phyloP scores from a whole-genome alignment of 208 protist species.

The Leishmania martiniquensis region DNA sequence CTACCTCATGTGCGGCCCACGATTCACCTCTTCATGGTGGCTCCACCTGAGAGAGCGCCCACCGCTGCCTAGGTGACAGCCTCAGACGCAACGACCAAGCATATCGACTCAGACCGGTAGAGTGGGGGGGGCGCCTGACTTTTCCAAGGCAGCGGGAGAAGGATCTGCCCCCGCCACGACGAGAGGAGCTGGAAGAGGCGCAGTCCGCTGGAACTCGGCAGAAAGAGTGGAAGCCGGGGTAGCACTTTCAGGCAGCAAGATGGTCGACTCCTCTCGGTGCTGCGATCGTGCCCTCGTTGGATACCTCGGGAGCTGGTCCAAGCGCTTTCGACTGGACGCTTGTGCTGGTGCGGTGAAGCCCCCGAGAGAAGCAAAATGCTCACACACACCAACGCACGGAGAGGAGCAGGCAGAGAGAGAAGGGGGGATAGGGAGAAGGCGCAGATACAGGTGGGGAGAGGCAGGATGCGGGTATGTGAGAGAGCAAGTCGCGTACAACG shows the following conservation, averaged over 20 bases:
- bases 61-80: too few relatives aligned
- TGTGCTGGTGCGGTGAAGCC: not conserved
- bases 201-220: not conserved
- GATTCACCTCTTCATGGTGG: not conserved
- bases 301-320: too few relatives aligned
- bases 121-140: not conserved
- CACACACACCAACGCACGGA: not conserved
- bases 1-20: not conserved
- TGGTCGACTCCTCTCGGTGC: not conserved
- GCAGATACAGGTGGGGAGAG: not conserved
- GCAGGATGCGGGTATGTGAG: not conserved
- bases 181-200: conserved; percentile 10
- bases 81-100: too few relatives aligned
- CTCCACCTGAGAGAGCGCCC: too few relatives aligned
- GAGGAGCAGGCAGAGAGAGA: not conserved
- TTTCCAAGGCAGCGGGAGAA: not conserved
- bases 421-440: not conserved
- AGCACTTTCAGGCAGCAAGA: not conserved
- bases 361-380: not conserved
- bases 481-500: not conserved
- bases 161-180: not conserved
- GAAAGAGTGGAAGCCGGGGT: not conserved
- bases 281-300: not conserved
- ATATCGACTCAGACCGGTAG: too few relatives aligned
- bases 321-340: not conserved